These are phyloP conservation scores for Teratosphaeria destructans DNA, from an alignment of 2,329 filamentous ascomycete species.

Conservation along the genomic window DNA sequence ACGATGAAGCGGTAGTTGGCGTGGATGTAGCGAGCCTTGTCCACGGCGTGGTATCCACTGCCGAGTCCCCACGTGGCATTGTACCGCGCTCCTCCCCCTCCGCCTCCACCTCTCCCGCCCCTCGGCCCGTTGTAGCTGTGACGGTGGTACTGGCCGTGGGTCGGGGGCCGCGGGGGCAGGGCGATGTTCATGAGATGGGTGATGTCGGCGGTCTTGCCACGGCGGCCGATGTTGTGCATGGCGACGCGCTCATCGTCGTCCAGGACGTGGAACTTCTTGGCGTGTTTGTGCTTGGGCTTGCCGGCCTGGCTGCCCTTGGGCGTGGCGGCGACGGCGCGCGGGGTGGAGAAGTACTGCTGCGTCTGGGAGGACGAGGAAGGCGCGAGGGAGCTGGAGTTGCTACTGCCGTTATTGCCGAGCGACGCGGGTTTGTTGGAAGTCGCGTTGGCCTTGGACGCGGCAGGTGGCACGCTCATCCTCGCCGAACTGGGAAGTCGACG, in stretches of 20 bases:
- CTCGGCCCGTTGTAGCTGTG: constrained; percentile 29
- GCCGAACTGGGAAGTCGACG: neutral
- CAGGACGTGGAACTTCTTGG: constrained; percentile 56
- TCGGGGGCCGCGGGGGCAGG: constrained; percentile 58
- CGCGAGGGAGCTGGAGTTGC: constrained; percentile 6
- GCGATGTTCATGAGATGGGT: constrained; percentile 93
- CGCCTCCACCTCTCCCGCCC: constrained; percentile 29
- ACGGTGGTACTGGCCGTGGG: constrained; percentile 42
- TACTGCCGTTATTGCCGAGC: neutral
- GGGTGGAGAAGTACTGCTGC: constrained; percentile 31
- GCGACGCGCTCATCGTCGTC: constrained; percentile 65
- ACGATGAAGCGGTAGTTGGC: constrained; percentile 98
- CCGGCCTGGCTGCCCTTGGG: constrained; percentile 44
- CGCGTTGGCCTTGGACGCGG: constrained; percentile 23
- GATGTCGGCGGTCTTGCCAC: constrained; percentile 82
- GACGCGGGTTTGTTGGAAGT: constrained; percentile 31
- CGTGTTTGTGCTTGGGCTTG: constrained; percentile 75
- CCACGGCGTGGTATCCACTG: constrained; percentile 78
- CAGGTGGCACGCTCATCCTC: constrained; percentile 31
- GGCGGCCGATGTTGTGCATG: constrained; percentile 45
- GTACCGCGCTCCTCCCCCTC: constrained; percentile 40
- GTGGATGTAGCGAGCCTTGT: constrained; percentile 87
- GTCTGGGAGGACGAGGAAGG: constrained; percentile 36
- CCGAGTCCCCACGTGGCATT: constrained; percentile 75
- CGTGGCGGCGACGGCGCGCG: constrained; percentile 33